Evolutionary conservation across 1,284 basidiomycete species (phyloP), one percentile per base, ranked within the genome.

Genomic region (Melampsora abietis-canadensis): DNA sequence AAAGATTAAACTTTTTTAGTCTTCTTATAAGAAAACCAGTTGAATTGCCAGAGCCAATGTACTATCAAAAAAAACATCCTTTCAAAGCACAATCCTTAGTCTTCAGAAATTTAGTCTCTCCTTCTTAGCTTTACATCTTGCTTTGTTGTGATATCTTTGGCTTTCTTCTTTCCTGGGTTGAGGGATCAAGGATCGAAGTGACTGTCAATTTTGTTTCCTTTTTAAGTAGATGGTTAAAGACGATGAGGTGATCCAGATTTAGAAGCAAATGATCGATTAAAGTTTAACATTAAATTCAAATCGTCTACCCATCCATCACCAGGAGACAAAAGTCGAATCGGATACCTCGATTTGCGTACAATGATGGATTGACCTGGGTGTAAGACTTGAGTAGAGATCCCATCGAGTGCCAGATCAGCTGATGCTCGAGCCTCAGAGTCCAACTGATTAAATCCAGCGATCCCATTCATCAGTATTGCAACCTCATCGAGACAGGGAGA

Each of bases 291-390:
- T 5, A 78, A 79, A 62, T 97, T 97, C 83, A 98, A 96, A 81
- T 98, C 95, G 76, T 91, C 85, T 27, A 97, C 92, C 94, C 94
- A 98, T 79, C 93, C 92, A 78, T 94, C 91, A 37, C 60, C n/a
- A 51, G 76, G 65, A 12, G 73, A 54, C 2, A 90, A 89, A 21
- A 89, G 90, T 30, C 91, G 94, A 40, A 98, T 92, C 7, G 94
- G 93, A 80, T 87, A 92, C 34, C 88, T 88, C 0, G 92, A 95
- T 74, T 90, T 90, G 66, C 89, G 87, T 14, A 98, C 90, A 15
- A 89, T 87, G 21, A 96, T 90, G 2, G 88, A 90, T 83, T 96
- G 92, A 15, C 91, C 90, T 2, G 91, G 89, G 68, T 87, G 85
- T 12, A 98, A 86, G 8, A 90, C 85, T 78, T 90, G 89, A 1